Conservation (phyloP, 2,329 filamentous ascomycete species). For the Sporothrix protearum region DNA sequence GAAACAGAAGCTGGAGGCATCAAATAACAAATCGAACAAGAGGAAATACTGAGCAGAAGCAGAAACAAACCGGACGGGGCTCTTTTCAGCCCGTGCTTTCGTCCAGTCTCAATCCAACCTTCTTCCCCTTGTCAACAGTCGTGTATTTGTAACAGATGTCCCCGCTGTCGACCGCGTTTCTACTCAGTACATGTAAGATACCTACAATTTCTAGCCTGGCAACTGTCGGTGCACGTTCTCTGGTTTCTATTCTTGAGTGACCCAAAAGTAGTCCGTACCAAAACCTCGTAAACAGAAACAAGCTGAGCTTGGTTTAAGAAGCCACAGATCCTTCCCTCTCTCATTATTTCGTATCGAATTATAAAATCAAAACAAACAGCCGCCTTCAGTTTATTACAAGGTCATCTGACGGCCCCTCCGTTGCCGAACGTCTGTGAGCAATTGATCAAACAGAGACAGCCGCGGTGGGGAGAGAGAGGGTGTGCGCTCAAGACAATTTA, state of each 20-base stretch:
- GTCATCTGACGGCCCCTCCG: not conserved
- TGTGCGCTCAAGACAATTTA: not conserved
- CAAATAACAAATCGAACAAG: not conserved
- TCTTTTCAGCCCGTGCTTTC: not conserved
- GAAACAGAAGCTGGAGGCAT: not conserved
- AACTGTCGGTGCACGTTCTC: not conserved
- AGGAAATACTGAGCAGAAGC: not conserved
- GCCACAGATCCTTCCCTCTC: not conserved
- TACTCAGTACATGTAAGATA: too few species aligned
- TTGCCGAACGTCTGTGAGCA: constrained; percentile 9
- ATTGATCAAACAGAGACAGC: constrained; percentile 9
- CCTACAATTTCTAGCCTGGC: not conserved
- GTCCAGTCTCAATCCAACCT: too few species aligned
- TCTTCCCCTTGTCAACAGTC: constrained; percentile 10
- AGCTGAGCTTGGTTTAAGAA: not conserved
- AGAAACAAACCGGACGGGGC: not conserved
- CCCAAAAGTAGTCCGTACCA: not conserved
- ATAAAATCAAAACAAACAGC: not conserved
- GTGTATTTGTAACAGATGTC: constrained; percentile 12
- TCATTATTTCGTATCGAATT: not conserved
- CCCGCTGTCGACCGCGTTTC: not conserved
- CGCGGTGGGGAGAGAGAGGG: not conserved
- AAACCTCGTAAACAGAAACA: constrained; percentile 4
- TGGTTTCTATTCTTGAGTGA: not conserved
- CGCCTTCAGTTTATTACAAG: not conserved